phyloP scores from a whole-genome alignment of 1,284 basidiomycete species.

The Blastosporella zonata region DNA sequence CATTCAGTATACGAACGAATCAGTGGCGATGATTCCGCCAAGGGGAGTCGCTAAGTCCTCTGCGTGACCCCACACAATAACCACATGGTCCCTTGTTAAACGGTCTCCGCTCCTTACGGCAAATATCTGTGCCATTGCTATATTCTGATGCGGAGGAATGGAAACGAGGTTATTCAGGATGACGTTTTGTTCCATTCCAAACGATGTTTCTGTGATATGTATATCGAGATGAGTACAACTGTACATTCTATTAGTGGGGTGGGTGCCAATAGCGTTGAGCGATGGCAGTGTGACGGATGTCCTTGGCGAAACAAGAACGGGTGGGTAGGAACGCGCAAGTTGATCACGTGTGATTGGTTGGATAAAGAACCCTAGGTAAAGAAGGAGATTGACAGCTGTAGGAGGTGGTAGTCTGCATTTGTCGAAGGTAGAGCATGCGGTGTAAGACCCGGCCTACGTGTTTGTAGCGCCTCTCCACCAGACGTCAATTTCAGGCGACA shows the following conservation, averaged over 20 bases:
- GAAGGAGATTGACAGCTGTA: background rate
- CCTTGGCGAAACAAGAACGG: background rate
- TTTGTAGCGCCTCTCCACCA: background rate
- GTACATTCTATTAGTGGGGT: background rate
- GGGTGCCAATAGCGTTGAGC: background rate
- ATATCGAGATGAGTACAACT: background rate
- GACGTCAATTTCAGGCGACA: background rate
- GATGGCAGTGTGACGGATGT: background rate
- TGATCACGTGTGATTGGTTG: slow-evolving; percentile 1
- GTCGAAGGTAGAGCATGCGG: background rate
- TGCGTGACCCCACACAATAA: too few relatives aligned
- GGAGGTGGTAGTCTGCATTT: background rate
- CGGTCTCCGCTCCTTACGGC: background rate
- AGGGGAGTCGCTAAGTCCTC: too few relatives aligned
- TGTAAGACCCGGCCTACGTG: background rate
- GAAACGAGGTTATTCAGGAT: background rate
- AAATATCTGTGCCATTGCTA: background rate
- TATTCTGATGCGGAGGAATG: slow-evolving; percentile 1
- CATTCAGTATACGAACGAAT: too few relatives aligned
- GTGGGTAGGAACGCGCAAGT: background rate
- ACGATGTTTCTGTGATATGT: background rate
- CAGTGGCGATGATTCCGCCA: too few relatives aligned
- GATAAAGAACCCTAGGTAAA: background rate
- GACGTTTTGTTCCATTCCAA: background rate
- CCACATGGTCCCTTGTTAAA: slow-evolving; percentile 2